Evolutionary conservation across 371 early-diverging fungal species (phyloP).

Genomic region (Mucor lusitanicus): DNA sequence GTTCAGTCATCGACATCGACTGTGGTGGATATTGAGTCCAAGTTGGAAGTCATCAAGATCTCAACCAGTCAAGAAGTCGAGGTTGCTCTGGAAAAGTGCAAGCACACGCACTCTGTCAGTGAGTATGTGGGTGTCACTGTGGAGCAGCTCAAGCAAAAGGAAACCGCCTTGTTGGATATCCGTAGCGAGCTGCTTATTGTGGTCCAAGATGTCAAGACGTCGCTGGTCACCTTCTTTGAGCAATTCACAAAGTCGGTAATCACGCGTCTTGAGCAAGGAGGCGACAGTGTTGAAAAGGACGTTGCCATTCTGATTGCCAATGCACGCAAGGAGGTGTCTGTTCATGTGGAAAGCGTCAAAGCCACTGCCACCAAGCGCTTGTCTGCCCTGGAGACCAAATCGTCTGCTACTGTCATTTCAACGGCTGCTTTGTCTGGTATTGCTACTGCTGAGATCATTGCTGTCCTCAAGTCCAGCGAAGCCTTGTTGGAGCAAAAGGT

Average conservation of each 20-base stretch:
- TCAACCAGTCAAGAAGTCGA: constrained; percentile 29
- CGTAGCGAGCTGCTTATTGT: constrained; percentile 23
- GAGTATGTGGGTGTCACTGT: constrained; percentile 26
- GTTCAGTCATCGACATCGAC: not conserved
- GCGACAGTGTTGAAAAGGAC: constrained; percentile 29
- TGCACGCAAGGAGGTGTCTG: constrained; percentile 20
- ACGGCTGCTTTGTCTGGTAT: constrained; percentile 26
- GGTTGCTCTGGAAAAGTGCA: constrained; percentile 29
- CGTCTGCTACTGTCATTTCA: constrained; percentile 18
- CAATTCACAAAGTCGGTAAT: constrained; percentile 22
- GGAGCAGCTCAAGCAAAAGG: constrained; percentile 27
- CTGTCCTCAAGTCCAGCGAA: constrained; percentile 21
- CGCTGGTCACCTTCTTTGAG: constrained; percentile 26
- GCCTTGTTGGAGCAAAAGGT: constrained; percentile 18
- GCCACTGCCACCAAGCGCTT: constrained; percentile 25
- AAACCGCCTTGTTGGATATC: constrained; percentile 27
- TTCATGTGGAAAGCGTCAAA: constrained; percentile 19
- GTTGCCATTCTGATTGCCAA: constrained; percentile 23
- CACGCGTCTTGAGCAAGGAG: constrained; percentile 23
- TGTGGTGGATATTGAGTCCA: constrained; percentile 21
- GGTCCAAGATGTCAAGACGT: constrained; percentile 17
- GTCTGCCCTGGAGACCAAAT: constrained; percentile 29
- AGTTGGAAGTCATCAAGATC: constrained; percentile 23
- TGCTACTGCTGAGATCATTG: constrained; percentile 28
- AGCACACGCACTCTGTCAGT: constrained; percentile 7